Evolutionary conservation across 129 eudicot genomes (phyloP), one percentile per base, ranked within the genome.

Genomic region (Flaveria trinervia): DNA sequence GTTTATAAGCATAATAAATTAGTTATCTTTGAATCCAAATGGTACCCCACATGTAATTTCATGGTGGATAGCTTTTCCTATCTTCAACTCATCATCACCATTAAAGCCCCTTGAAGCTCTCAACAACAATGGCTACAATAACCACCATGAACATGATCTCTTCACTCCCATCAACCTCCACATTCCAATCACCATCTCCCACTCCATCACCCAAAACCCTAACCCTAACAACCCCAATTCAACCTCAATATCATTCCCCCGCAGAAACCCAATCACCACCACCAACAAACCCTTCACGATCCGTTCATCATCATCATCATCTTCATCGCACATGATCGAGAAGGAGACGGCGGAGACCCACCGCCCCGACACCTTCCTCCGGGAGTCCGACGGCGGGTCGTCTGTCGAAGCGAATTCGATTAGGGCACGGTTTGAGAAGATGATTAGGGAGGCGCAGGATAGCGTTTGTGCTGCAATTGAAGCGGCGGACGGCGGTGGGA

Each of bases 401-500:
- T 68, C 83, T 9, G 12, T 17, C 1, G 74, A 44, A 43, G 45
- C 73, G 25, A 26, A 26, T 51, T 80, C 95, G 0, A 91, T 93
- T 0, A 65, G 98, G 12, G 83, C 80, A 7, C 78, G 96, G 61
- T 91, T 94, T 59, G 99, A 94, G 94, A 89, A 74, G 79, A 94
- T 94, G 99, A 94, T 94, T 6, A 80, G 97, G 80, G 93, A 81
- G 14, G 97, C 89, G 14, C 99, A 94, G 76, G 96, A 94, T 65
- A 79, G 80, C 10, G 97, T 91, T 0, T 94, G 99, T 41, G 79
- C 84, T 0, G 99, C 97, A 3, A 94, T 91, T 77, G 93, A 94
- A 83, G 85, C 72, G 46, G 97, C 84, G 0, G 99, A 94, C 18
- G 92, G 95, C 0, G 97, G 90, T 3, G 97, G 82, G 7, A 84